Percentiles rank a stretch among this genome's conserved stretches.
Conservation (phyloP, 768 basidiomycete genomes). For the Hygrophorus pudorinus region DNA sequence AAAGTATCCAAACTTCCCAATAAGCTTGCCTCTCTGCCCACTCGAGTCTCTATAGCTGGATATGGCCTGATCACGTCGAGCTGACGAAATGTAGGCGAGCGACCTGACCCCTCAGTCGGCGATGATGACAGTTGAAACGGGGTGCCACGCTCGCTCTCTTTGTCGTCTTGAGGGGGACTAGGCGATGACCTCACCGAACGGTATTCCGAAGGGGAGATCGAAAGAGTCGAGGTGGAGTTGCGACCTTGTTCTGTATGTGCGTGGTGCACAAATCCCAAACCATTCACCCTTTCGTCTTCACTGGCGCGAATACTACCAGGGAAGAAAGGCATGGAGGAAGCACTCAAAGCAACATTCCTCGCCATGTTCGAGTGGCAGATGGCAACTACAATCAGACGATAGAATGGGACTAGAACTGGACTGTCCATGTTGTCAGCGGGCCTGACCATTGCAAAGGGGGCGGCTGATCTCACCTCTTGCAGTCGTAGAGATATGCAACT, state of each 20-base stretch:
- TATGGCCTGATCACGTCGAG: conserved; percentile 35
- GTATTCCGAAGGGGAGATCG: conserved; percentile 53
- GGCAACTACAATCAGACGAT: conserved; percentile 29
- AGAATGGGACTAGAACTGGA: conserved; percentile 11
- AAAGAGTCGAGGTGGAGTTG: conserved; percentile 44
- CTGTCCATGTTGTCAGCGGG: conserved; percentile 11
- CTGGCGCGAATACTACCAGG: conserved; percentile 52
- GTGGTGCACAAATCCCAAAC: conserved; percentile 36
- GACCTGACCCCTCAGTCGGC: conserved; percentile 27
- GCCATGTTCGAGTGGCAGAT: conserved; percentile 42
- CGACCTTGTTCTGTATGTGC: conserved; percentile 37
- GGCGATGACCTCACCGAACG: conserved; percentile 65
- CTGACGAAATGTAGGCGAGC: conserved; percentile 39
- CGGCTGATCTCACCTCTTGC: conserved; percentile 20
- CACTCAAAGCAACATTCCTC: conserved; percentile 69
- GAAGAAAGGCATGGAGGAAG: conserved; percentile 78
- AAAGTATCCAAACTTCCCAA: conserved; percentile 41
- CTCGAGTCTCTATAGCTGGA: conserved; percentile 25
- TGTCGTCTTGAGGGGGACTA: conserved; percentile 39
- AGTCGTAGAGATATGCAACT: conserved; percentile 11
- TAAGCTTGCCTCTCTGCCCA: conserved; percentile 37
- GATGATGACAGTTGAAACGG: conserved; percentile 27
- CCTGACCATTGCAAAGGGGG: conserved; percentile 10
- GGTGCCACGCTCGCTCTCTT: conserved; percentile 11
- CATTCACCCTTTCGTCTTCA: conserved; percentile 43